Evolutionary conservation across 2,329 filamentous ascomycete species (phyloP).

Genomic region (Leptographium wingfieldii): DNA sequence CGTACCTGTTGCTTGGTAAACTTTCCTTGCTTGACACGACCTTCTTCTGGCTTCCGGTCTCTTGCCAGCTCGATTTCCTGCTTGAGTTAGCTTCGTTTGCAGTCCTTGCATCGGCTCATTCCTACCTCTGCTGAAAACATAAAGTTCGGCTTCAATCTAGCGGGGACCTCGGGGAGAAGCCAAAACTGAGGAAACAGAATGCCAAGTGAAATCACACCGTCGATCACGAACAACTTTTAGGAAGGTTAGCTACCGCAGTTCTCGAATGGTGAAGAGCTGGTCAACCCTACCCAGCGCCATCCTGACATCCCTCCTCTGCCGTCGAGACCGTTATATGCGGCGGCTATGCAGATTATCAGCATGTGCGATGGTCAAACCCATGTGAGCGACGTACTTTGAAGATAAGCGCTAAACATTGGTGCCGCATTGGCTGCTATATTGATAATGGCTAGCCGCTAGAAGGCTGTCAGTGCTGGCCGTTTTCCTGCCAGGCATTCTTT

Average conservation of each 20-base stretch:
- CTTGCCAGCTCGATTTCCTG: slow-evolving; percentile 8
- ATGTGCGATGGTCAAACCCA: too few relatives aligned
- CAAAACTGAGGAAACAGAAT: slow-evolving; percentile 37
- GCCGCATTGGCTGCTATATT: slow-evolving; percentile 12
- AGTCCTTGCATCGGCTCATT: too few relatives aligned
- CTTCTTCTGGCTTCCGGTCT: slow-evolving; percentile 9
- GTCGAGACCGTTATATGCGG: slow-evolving; percentile 34
- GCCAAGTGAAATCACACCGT: slow-evolving; percentile 40
- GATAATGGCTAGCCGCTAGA: slow-evolving; percentile 8
- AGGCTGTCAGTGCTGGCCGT: background rate
- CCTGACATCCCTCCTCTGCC: slow-evolving; percentile 33
- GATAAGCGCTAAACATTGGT: slow-evolving; percentile 18
- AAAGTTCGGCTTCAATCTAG: slow-evolving; percentile 20
- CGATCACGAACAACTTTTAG: slow-evolving; percentile 35
- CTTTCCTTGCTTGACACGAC: slow-evolving; percentile 6
- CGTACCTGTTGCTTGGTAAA: slow-evolving; percentile 5
- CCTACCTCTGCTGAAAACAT: slow-evolving; percentile 2
- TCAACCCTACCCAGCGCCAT: slow-evolving; percentile 27
- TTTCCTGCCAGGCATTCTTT: background rate
- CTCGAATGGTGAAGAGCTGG: background rate
- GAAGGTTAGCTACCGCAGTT: background rate
- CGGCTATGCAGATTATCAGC: slow-evolving; percentile 9
- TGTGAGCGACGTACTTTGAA: slow-evolving; percentile 12
- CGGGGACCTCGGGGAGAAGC: slow-evolving; percentile 27
- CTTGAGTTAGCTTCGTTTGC: background rate